A percentile compares a stretch with the other conserved stretches of the same genome.
These are phyloP conservation scores for Podospora australis DNA, from an alignment of 495 filamentous ascomycete genomes.

Conservation along the genomic window DNA sequence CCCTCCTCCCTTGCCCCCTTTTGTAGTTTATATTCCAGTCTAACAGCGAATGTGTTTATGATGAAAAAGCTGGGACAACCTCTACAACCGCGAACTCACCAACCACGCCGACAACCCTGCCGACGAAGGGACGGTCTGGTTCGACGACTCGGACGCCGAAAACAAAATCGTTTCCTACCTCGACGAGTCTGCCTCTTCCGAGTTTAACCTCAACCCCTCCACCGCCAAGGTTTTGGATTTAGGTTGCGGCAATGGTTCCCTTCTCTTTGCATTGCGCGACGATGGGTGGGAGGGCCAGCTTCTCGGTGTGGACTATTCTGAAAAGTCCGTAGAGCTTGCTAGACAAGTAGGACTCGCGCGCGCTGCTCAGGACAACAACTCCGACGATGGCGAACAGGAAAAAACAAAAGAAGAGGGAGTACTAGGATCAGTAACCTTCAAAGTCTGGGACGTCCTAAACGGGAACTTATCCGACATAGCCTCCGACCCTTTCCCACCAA, in stretches of 20 bases:
- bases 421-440: conserved; percentile 45
- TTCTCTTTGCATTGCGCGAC: conserved; percentile 68
- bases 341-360: conserved; percentile 33
- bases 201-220: conserved; percentile 6
- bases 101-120: conserved; percentile 56
- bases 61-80: conserved; percentile 64
- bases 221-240: conserved; percentile 56
- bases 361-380: conserved; percentile 12
- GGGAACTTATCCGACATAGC: no score
- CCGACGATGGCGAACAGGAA: conserved; percentile 9
- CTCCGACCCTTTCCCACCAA: conserved; percentile 19
- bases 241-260: conserved; percentile 87
- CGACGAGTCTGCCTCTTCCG: conserved; percentile 27
- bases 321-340: conserved; percentile 64
- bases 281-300: conserved; percentile 52
- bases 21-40: no score
- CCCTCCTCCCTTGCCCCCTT: no score
- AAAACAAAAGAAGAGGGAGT: not conserved
- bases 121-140: conserved; percentile 70
- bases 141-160: conserved; percentile 66
- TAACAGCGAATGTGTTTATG: no score
- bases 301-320: conserved; percentile 85
- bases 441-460: conserved; percentile 68
- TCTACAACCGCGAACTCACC: conserved; percentile 54
- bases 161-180: conserved; percentile 54